Evolutionary conservation across 169 alveolate species (phyloP).

Genomic region (Plasmodium knowlesi): DNA sequence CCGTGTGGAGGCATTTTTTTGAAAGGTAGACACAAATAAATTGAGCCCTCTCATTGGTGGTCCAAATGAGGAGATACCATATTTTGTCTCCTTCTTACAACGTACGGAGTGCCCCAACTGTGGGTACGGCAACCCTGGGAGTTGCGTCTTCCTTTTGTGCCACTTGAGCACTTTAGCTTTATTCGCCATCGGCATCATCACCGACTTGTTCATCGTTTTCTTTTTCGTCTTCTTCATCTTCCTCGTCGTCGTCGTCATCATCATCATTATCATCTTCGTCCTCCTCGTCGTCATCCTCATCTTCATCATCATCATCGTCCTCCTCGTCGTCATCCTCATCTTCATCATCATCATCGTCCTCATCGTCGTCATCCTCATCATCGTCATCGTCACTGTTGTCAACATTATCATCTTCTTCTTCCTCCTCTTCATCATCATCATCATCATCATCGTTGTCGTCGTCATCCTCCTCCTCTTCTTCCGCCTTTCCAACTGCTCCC

Average conservation of each 20-base stretch:
- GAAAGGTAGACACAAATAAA: not conserved
- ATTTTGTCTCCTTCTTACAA: not conserved
- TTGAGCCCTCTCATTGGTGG: not conserved
- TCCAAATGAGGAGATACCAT: not conserved
- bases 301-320: not conserved
- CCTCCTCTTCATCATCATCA: not conserved
- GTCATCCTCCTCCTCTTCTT: conserved; percentile 6
- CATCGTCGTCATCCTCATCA: not conserved
- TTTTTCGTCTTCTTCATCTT: not conserved
- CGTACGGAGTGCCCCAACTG: not conserved
- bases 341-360: not conserved
- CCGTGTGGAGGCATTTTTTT: not conserved
- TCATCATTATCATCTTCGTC: conserved; percentile 15
- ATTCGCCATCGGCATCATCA: not conserved
- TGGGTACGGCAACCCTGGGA: not conserved
- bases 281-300: not conserved
- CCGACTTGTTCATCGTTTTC: not conserved
- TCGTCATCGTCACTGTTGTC: too few species aligned
- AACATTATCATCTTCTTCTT: conserved; percentile 1
- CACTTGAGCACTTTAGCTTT: not conserved
- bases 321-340: not conserved
- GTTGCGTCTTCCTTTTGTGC: not conserved
- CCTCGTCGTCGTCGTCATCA: not conserved
- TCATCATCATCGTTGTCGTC: conserved; percentile 14
- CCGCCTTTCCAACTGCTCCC: not conserved